These are phyloP conservation scores for Erodium moschatum DNA, from an alignment of 441 rosid genomes.

Conservation along the genomic window DNA sequence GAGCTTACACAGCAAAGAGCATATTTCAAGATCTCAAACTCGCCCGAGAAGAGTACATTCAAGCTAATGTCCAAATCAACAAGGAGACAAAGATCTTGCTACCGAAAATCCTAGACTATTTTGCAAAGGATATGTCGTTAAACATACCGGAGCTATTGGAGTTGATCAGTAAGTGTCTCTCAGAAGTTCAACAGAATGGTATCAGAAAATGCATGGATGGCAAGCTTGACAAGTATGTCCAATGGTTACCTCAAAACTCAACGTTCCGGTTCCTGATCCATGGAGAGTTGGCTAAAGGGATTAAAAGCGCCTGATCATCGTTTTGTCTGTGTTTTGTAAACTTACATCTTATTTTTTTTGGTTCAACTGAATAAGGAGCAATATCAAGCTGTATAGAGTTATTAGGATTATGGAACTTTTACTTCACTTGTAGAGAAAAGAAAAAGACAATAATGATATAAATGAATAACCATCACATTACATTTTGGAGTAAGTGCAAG, in stretches of 20 bases:
- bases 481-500: no score
- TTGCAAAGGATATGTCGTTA: background rate
- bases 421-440: slow-evolving; percentile 1
- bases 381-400: slow-evolving; percentile 14
- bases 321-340: slow-evolving; percentile 1
- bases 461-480: no score
- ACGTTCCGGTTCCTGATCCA: background rate
- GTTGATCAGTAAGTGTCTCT: background rate
- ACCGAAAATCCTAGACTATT: background rate
- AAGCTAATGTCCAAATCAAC: slow-evolving; percentile 1
- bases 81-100: background rate
- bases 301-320: slow-evolving; percentile 17
- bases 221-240: background rate
- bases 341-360: slow-evolving; percentile 3
- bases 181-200: background rate
- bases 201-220: slow-evolving; percentile 2
- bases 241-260: background rate
- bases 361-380: slow-evolving; percentile 13
- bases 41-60: background rate
- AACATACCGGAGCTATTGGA: background rate
- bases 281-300: slow-evolving; percentile 30
- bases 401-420: background rate
- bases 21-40: slow-evolving; percentile 5
- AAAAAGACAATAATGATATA: background rate
- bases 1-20: slow-evolving; percentile 7